phyloP scores from a whole-genome alignment of 1,284 basidiomycete genomes.

The Ceratobasidium sp. region DNA sequence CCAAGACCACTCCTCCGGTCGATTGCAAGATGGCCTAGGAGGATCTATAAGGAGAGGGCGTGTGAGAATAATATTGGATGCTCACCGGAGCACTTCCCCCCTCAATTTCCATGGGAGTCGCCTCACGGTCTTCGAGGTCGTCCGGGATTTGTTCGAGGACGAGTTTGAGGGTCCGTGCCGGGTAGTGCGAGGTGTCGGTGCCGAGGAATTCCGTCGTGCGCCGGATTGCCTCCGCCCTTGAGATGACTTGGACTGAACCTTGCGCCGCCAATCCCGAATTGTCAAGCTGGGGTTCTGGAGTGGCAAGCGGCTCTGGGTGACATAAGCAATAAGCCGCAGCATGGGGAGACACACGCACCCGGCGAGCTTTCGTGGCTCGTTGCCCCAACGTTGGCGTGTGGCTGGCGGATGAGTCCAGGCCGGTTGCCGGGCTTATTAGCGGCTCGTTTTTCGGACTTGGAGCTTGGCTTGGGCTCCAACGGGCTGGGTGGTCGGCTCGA shows the following conservation, averaged over 20 bases:
- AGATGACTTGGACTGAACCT: too few species aligned
- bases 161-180: neutral
- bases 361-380: constrained; percentile 1
- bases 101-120: constrained; percentile 25
- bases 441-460: neutral
- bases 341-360: neutral
- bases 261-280: neutral
- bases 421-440: neutral
- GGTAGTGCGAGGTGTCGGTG: neutral
- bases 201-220: neutral
- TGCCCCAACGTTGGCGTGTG: neutral
- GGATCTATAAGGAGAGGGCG: neutral
- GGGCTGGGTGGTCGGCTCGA: constrained; percentile 8
- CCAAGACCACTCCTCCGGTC: constrained; percentile 17
- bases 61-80: neutral
- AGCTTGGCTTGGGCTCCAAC: neutral
- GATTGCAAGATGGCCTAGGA: constrained; percentile 4
- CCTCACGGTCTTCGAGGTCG: neutral
- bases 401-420: constrained; percentile 6
- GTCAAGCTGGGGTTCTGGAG: neutral
- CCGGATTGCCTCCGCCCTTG: neutral
- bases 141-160: neutral
- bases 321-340: too few species aligned
- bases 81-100: constrained; percentile 8
- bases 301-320: neutral